Evolutionary conservation across 2,329 filamentous ascomycete species (phyloP).

Genomic region (Chrysoporthe cubensis): DNA sequence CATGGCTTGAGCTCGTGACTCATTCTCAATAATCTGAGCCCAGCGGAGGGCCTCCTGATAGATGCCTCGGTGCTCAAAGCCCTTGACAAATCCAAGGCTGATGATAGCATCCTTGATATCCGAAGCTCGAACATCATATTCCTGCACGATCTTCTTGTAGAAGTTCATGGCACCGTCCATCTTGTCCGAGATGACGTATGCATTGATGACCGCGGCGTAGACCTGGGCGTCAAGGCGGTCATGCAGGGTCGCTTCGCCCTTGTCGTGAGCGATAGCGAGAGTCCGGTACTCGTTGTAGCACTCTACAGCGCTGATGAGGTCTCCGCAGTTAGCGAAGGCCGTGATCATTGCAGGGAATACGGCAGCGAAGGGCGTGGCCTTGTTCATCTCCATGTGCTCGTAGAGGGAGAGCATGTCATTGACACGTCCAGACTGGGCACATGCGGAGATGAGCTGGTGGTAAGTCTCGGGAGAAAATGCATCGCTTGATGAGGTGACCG

Average conservation of each 20-base stretch:
- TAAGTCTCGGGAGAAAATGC: conserved; percentile 83
- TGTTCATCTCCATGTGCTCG: conserved; percentile 84
- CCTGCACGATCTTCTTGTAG: conserved; percentile 74
- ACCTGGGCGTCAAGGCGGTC: conserved; percentile 80
- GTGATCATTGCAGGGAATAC: conserved; percentile 94
- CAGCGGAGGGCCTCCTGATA: conserved; percentile 75
- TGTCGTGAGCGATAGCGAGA: conserved; percentile 83
- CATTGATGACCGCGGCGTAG: conserved; percentile 89
- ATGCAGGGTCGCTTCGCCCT: conserved; percentile 68
- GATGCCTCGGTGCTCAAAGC: conserved; percentile 71
- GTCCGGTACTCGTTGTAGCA: conserved; percentile 95
- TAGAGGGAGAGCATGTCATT: conserved; percentile 91
- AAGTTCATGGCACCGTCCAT: conserved; percentile 83
- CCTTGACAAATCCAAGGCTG: conserved; percentile 76
- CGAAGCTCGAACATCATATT: conserved; percentile 60
- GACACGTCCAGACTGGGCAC: conserved; percentile 78
- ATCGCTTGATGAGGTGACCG: conserved; percentile 63
- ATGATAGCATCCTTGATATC: conserved; percentile 75
- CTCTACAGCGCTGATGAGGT: conserved; percentile 86
- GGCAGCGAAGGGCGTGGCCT: conserved; percentile 73
- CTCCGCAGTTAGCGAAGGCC: conserved; percentile 82
- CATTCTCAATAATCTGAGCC: conserved; percentile 66
- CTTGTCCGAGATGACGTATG: conserved; percentile 82
- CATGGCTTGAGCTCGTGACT: conserved; percentile 66
- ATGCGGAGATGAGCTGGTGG: conserved; percentile 82